Evolutionary conservation across 208 protist species (phyloP), one percentile per base, ranked within the genome.

Genomic region (Lotmaria passim): DNA sequence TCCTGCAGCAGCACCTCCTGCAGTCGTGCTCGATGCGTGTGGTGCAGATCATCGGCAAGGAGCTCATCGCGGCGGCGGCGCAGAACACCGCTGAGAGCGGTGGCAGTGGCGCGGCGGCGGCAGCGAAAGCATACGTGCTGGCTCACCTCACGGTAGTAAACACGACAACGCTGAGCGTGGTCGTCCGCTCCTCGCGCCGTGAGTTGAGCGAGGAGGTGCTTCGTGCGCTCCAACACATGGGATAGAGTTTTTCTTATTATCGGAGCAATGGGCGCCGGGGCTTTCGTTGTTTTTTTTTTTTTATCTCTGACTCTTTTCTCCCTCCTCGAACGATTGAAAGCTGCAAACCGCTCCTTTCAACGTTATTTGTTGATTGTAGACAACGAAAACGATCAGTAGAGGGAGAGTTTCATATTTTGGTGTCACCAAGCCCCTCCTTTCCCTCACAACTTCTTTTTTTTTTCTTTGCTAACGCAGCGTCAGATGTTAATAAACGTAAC

Each of bases 1-100:
- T 19, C n/a, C 30, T 67, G 47, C 75, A 78, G 43, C 63, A 75
- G 28, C 33, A 72, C 53, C 53, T 86, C 51, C 68, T 73, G 43
- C 64, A 68, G 14, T 55, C 70, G 28, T 80, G 74, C 17, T 78
- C 78, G 19, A 56, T 89, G 53, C 48, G 74, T 12, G 73, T 89
- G 11, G 79, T 93, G 33, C 77, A 93, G 63, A 75, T 90, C 11
- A 93, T 90, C 48, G 78, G 78, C 21, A 79, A 63, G 28, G 82
- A 93, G 64, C 24, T 83, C 17, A 89, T 90, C 44, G 82, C 79
- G 12, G 84, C 79, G 12, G 84, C 82, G 12, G 84, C 82, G 19
- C 48, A 67, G 66, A 30, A 38, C 23, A 10, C 28, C 74, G 41
- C 0, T 3, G 48, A 61, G 21, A 34, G 14, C 21, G 41, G 38